Conservation (phyloP, 768 basidiomycete species). For the Amanita pseudoporphyria region DNA sequence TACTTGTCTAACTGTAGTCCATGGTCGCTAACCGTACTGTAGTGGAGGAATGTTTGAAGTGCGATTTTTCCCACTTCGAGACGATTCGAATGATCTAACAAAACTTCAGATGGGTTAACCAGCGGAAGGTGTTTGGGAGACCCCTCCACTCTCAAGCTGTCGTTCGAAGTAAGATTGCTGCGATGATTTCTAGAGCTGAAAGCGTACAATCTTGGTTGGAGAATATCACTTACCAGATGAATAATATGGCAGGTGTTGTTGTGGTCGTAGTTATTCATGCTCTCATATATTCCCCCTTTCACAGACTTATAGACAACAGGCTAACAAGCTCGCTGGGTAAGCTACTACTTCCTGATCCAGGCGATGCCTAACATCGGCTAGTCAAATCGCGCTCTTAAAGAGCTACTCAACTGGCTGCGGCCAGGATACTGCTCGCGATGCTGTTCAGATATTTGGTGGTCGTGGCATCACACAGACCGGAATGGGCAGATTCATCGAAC, state of each 20-base stretch:
- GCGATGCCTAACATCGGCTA: conserved; percentile 12
- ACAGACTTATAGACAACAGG: conserved; percentile 65
- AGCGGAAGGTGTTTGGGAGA: conserved; percentile 89
- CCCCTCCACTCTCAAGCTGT: conserved; percentile 77
- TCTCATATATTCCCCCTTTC: conserved; percentile 3
- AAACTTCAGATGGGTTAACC: conserved; percentile 63
- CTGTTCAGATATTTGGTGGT: conserved; percentile 69
- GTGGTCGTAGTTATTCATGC: not conserved
- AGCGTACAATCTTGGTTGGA: conserved; percentile 73
- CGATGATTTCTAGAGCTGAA: conserved; percentile 74
- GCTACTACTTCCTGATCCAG: conserved; percentile 10
- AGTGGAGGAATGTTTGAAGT: conserved; percentile 83
- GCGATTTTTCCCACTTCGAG: conserved; percentile 9
- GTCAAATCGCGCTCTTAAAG: conserved; percentile 69
- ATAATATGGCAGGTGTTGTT: conserved; percentile 49
- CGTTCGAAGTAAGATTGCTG: conserved; percentile 79
- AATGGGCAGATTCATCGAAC: conserved; percentile 72
- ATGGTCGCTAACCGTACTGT: conserved; percentile 12
- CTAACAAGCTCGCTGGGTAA: conserved; percentile 63
- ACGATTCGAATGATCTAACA: not conserved
- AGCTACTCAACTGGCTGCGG: conserved; percentile 52
- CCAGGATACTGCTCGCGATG: conserved; percentile 55
- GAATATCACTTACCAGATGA: conserved; percentile 83
- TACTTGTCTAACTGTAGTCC: not conserved
- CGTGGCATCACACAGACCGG: conserved; percentile 78